A percentile compares a stretch with the other conserved stretches of the same genome.
Evolutionary conservation across 139 green algal species (phyloP).

Genomic region (Bryopsis sp.): DNA sequence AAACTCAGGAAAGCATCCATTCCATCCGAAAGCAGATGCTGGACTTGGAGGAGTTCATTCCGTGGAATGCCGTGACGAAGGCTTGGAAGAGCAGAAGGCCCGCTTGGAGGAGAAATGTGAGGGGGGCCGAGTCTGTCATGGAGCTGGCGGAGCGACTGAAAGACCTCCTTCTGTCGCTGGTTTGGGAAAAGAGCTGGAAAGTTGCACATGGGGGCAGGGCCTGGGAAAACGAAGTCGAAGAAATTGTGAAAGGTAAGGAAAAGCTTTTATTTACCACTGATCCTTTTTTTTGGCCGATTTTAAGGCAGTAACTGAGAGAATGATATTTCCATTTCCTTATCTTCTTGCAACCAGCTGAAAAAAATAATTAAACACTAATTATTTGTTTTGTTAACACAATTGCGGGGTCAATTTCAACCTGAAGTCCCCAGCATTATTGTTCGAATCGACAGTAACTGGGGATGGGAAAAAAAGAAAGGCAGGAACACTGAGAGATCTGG

Average conservation of each 20-base stretch:
- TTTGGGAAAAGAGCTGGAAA: background rate
- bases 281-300: background rate
- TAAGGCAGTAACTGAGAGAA: background rate
- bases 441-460: no score
- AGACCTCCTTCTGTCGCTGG: background rate
- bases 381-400: no score
- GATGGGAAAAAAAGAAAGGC: no score
- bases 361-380: no score
- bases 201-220: background rate
- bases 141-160: background rate
- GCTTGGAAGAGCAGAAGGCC: background rate
- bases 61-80: background rate
- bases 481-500: background rate
- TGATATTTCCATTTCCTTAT: background rate
- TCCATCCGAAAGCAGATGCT: background rate
- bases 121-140: background rate
- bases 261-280: background rate
- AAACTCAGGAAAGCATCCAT: background rate
- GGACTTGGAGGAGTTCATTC: background rate
- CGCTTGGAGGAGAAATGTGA: background rate
- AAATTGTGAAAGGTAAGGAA: background rate
- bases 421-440: no score
- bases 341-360: background rate
- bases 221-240: background rate
- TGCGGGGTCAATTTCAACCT: no score